A percentile compares a stretch with the other conserved stretches of the same genome.
Evolutionary conservation across 2,329 filamentous ascomycete species (phyloP).

Genomic region (Cercospora sesami): DNA sequence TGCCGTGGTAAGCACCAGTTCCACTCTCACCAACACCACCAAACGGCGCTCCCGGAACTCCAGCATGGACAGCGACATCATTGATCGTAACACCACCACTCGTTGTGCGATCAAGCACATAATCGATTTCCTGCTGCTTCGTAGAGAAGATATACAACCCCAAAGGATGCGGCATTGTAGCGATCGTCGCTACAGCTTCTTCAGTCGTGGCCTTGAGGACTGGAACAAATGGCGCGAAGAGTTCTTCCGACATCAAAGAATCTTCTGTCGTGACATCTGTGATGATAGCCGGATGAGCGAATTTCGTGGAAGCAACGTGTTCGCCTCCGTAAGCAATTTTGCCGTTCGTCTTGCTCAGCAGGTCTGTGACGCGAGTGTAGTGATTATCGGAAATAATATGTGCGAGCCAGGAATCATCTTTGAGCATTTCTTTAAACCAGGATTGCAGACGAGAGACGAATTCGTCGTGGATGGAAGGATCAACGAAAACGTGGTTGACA

Average conservation of each 20-base stretch:
- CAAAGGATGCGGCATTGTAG: conserved; percentile 76
- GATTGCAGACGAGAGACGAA: conserved; percentile 73
- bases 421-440: conserved; percentile 71
- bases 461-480: conserved; percentile 66
- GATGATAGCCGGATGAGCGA: conserved; percentile 83
- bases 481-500: conserved; percentile 84
- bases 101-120: conserved; percentile 49
- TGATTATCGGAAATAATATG: conserved; percentile 76
- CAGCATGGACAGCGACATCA: conserved; percentile 64
- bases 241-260: conserved; percentile 74
- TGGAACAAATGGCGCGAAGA: conserved; percentile 82
- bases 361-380: conserved; percentile 78
- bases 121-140: conserved; percentile 67
- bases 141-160: conserved; percentile 79
- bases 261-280: conserved; percentile 72
- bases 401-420: conserved; percentile 70
- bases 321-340: conserved; percentile 81
- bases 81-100: conserved; percentile 51
- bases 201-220: conserved; percentile 73
- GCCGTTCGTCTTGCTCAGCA: conserved; percentile 77
- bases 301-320: conserved; percentile 73
- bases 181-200: conserved; percentile 75
- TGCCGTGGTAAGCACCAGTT: conserved; percentile 72
- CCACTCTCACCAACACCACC: conserved; percentile 79
- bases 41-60: conserved; percentile 68